These are phyloP conservation scores for Kluyveromyces nonfermentans DNA, from an alignment of 805 yeast species.

Conservation along the genomic window DNA sequence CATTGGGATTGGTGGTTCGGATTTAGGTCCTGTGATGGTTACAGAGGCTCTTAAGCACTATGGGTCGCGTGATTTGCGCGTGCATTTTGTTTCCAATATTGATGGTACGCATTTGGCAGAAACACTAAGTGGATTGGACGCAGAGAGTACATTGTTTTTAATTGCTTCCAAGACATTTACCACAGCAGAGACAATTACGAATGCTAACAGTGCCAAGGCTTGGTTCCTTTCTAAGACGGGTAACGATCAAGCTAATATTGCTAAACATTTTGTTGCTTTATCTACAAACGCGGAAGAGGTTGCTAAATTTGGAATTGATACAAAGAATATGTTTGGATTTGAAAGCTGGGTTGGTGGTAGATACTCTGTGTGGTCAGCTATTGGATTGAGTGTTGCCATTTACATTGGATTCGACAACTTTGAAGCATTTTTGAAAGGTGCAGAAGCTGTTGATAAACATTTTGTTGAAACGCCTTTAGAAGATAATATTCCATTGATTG, in stretches of 20 bases:
- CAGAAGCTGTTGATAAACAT: constrained; percentile 93
- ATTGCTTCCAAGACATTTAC: constrained; percentile 98
- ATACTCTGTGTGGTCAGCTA: constrained; percentile 99
- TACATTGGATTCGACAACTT: constrained; percentile 95
- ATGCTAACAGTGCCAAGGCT: constrained; percentile 87
- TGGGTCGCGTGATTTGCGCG: constrained; percentile 54
- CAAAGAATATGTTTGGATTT: constrained; percentile 97
- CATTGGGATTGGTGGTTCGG: constrained; percentile 99
- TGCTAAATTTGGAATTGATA: constrained; percentile 90
- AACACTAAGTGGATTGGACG: constrained; percentile 62
- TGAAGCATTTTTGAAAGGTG: constrained; percentile 88
- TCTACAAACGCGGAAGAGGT: constrained; percentile 91
- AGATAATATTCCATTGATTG: constrained; percentile 84
- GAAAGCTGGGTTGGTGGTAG: constrained; percentile 99
- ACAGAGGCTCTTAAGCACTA: constrained; percentile 95
- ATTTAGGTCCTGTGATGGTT: constrained; percentile 98
- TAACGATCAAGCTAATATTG: constrained; percentile 57
- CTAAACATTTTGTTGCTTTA: constrained; percentile 95
- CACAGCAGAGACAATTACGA: constrained; percentile 95
- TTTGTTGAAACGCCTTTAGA: constrained; percentile 77
- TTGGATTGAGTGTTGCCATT: constrained; percentile 90
- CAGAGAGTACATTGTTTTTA: constrained; percentile 88
- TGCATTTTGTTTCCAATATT: constrained; percentile 94
- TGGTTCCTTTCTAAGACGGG: constrained; percentile 79
- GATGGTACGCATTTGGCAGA: constrained; percentile 98